phyloP scores from a whole-genome alignment of 257 asterid species.

The Plectranthus barbatus region DNA sequence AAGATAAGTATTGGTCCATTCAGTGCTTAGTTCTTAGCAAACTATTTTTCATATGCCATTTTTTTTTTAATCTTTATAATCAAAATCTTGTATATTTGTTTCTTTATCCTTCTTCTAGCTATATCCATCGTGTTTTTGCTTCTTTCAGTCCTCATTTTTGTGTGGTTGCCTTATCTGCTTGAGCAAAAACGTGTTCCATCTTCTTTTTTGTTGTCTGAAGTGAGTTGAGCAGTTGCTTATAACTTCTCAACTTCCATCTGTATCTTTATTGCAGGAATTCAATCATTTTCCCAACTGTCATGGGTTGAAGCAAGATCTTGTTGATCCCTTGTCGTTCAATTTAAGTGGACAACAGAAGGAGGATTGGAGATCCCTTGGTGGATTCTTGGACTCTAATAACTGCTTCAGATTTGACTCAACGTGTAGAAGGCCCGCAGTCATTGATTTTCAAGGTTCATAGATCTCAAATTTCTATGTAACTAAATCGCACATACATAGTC shows the following conservation, averaged over 20 bases:
- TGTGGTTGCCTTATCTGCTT: neutral
- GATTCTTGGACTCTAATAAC: conserved; percentile 24
- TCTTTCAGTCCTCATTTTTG: neutral
- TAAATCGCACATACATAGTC: neutral
- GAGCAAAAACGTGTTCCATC: neutral
- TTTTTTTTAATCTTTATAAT: too few relatives aligned
- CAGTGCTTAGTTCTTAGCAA: too few relatives aligned
- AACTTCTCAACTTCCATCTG: neutral
- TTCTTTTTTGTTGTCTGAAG: neutral
- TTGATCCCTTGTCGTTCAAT: conserved; percentile 24
- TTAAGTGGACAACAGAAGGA: conserved; percentile 29
- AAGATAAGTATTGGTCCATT: neutral
- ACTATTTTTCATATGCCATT: too few relatives aligned
- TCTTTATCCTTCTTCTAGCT: neutral
- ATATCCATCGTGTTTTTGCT: neutral
- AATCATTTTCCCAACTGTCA: conserved; percentile 28
- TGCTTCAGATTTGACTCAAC: conserved; percentile 24
- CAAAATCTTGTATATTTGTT: too few relatives aligned
- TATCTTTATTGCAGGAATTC: conserved; percentile 38
- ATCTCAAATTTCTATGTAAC: neutral
- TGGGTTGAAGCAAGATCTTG: conserved; percentile 35
- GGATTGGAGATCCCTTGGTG: conserved; percentile 38
- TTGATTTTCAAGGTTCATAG: conserved; percentile 51
- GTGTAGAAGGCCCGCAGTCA: conserved; percentile 22
- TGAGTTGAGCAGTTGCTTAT: neutral